Evolutionary conservation across 1,139 yeast species (phyloP).

Genomic region (Sugiyamaella japonica): DNA sequence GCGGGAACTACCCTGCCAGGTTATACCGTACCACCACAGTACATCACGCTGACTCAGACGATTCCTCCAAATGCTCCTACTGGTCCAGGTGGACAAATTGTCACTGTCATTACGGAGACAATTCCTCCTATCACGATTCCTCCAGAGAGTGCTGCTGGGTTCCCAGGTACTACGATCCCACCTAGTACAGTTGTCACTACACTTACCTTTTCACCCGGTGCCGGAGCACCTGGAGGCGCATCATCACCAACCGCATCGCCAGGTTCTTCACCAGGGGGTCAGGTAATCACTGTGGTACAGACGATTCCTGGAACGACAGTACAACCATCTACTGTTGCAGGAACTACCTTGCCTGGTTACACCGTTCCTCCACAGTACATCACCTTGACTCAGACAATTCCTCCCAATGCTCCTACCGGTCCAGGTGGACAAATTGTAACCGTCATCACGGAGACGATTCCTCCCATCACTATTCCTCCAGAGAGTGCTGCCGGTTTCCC

Average conservation of each 20-base stretch:
- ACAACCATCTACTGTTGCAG: conserved; percentile 21
- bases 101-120: conserved; percentile 17
- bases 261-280: conserved; percentile 3
- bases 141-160: conserved; percentile 1
- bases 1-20: conserved; percentile 20
- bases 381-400: conserved; percentile 21
- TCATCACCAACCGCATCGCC: not conserved
- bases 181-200: conserved; percentile 17
- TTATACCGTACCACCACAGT: conserved; percentile 20
- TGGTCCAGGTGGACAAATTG: conserved; percentile 4
- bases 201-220: conserved; percentile 13
- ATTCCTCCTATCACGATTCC: conserved; percentile 24
- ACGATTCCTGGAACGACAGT: conserved; percentile 21
- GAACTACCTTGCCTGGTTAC: conserved; percentile 20
- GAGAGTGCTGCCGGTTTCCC: conserved; percentile 18
- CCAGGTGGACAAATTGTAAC: conserved; percentile 11
- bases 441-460: conserved; percentile 19
- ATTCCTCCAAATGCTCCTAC: conserved; percentile 11
- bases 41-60: conserved; percentile 22
- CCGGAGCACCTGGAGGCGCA: not conserved
- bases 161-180: conserved; percentile 25
- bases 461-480: conserved; percentile 21
- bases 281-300: conserved; percentile 3
- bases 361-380: conserved; percentile 20
- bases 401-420: conserved; percentile 5